Base-by-base conservation (phyloP, 73 alveolate species). In the Paraurostyla sp. region DNA sequence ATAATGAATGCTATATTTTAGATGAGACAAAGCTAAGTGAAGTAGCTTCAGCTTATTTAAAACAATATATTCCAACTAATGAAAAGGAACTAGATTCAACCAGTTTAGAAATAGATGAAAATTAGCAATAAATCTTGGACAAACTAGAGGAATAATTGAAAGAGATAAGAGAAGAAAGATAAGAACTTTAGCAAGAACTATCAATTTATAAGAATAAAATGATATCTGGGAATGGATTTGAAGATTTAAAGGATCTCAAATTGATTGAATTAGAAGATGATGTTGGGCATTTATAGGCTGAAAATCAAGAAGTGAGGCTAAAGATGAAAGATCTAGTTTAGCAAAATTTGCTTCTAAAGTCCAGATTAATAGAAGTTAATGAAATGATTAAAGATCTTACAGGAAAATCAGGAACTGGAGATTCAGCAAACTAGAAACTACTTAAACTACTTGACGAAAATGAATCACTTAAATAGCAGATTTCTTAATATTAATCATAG, bases 101-200 rank as follows among this genome's bases (percentile, higher is more conserved):
- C 3, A 27, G 20, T n/a, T 1, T 65, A 15, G 16, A 65, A 0
- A 65, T 65, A 15, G 82, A 65, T 38, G 40, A 42, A 2, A 7
- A 22, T 4, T 50, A 73, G 36, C 45, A 73, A 27, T 11, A 50
- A 6, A 48, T 48, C 25, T 22, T 73, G 40, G 59, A 73, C 36
- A 11, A 73, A 29, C 56, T 73, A 3, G 71, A 73, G 6, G 87
- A 73, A 6, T 25, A 73, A 20, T 43, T 73, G n/a, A 2, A 3
- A 9, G 87, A 73, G 41, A 73, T 73, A 11, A 16, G 87, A n/a
- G 87, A 73, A 36, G 87, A 73, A 38, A 73, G 87, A 73, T 33
- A 48, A 25, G 87, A 73, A 25, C 71, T 73, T 7, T 50, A 43
- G 38, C 49, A 73, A 45, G 87, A 73, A 45, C 56, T 73, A 16